Percentiles rank a stretch among this genome's conserved stretches.
Evolutionary conservation across 441 rosid species (phyloP).

Genomic region (Gossypium davidsonii): DNA sequence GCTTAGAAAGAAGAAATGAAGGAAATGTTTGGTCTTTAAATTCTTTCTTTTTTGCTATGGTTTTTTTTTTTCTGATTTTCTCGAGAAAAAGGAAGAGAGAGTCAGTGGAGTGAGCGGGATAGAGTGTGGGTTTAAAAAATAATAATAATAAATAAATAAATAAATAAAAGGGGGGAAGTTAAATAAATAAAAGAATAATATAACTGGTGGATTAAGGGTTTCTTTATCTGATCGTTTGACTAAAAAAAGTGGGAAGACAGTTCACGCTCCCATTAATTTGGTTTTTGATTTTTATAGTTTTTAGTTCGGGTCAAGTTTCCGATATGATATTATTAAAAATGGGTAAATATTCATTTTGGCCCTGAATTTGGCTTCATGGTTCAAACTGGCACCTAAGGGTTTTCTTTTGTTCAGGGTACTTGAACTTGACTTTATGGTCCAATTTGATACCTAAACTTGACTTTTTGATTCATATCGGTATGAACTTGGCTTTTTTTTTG

Average conservation of each 20-base stretch:
- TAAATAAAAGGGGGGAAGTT: neutral
- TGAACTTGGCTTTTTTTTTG: no score
- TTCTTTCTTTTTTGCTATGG: no score
- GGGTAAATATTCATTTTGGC: no score
- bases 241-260: neutral
- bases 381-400: no score
- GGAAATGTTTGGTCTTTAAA: neutral
- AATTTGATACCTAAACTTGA: no score
- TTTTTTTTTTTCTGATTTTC: neutral
- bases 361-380: no score
- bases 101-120: constrained; percentile 47
- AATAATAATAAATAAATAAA: neutral
- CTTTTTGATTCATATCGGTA: no score
- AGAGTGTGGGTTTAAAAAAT: constrained; percentile 24
- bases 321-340: no score
- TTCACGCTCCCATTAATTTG: neutral
- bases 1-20: constrained; percentile 24
- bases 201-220: neutral
- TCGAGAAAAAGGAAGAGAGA: neutral
- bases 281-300: constrained; percentile 4
- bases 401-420: no score
- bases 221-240: neutral
- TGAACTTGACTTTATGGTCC: no score
- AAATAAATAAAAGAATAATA: neutral
- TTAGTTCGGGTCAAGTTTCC: neutral